Conservation (phyloP, 2,329 filamentous ascomycete genomes). For the Aspergillus intermedius region DNA sequence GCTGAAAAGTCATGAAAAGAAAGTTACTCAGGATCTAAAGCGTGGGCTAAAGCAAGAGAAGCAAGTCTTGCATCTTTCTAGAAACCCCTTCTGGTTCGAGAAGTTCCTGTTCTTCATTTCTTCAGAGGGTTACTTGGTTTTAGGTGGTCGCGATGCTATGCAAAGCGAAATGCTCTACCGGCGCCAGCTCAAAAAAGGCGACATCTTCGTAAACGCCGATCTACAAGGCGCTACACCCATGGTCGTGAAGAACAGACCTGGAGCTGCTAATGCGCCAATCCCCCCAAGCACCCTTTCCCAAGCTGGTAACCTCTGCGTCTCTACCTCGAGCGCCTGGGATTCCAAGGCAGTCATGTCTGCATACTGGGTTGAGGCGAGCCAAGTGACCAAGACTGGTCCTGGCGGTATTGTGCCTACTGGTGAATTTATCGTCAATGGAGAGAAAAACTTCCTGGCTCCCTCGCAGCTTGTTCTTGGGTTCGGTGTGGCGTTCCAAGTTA, state of each 20-base stretch:
- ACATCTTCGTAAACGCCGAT: slow-evolving; percentile 88
- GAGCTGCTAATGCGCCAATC: slow-evolving; percentile 73
- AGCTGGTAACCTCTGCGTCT: slow-evolving; percentile 77
- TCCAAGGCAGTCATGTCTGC: slow-evolving; percentile 92
- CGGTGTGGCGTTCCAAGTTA: slow-evolving; percentile 79
- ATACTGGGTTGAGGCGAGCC: slow-evolving; percentile 88
- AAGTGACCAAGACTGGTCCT: slow-evolving; percentile 78
- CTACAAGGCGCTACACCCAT: slow-evolving; percentile 76
- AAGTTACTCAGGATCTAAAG: slow-evolving; percentile 78
- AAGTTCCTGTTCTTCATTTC: slow-evolving; percentile 96
- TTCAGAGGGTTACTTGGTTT: slow-evolving; percentile 86
- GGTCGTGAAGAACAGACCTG: slow-evolving; percentile 80
- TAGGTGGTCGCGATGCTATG: slow-evolving; percentile 77
- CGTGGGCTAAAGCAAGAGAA: slow-evolving; percentile 90
- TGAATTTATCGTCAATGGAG: slow-evolving; percentile 72
- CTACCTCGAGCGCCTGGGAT: slow-evolving; percentile 87
- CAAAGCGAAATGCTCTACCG: slow-evolving; percentile 92
- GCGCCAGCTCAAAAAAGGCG: slow-evolving; percentile 76
- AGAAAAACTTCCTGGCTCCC: slow-evolving; percentile 87
- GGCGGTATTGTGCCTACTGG: slow-evolving; percentile 77
- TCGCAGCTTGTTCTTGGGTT: slow-evolving; percentile 83
- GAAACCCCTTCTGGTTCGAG: slow-evolving; percentile 89
- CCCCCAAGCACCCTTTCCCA: slow-evolving; percentile 87
- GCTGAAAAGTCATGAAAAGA: slow-evolving; percentile 82
- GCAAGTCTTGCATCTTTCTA: slow-evolving; percentile 71